phyloP scores from a whole-genome alignment of 163 green algal species.

The Scenedesmus sp. region DNA sequence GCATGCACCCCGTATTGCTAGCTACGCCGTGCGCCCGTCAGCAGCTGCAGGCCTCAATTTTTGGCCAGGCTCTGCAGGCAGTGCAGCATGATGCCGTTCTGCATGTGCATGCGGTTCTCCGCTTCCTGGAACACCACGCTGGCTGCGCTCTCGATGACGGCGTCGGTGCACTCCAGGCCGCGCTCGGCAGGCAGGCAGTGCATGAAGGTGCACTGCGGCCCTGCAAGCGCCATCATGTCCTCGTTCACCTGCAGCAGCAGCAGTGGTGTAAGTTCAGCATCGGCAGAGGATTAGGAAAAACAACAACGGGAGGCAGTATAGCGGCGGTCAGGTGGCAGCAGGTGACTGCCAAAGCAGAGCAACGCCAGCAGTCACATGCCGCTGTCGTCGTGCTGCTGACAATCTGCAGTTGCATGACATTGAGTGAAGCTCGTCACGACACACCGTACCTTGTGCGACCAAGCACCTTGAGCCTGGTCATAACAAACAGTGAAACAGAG shows the following conservation, averaged over 20 bases:
- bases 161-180: constrained; percentile 95
- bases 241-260: constrained; percentile 85
- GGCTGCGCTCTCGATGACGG: constrained; percentile 92
- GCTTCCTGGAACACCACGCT: constrained; percentile 89
- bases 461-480: too few relatives aligned
- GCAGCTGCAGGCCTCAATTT: background rate
- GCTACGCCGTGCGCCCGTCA: background rate
- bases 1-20: too few relatives aligned
- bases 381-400: too few relatives aligned
- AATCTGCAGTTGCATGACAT: too few relatives aligned
- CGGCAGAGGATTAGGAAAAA: background rate
- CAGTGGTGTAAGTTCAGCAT: background rate
- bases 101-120: constrained; percentile 99
- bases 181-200: constrained; percentile 98
- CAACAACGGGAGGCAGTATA: background rate
- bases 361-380: too few relatives aligned
- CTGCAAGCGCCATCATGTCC: constrained; percentile 91
- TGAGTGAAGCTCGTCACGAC: too few relatives aligned
- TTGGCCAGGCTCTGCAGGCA: constrained; percentile 55
- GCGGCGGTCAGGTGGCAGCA: too few relatives aligned
- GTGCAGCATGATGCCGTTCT: constrained; percentile 98
- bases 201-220: constrained; percentile 94
- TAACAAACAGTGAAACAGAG: background rate
- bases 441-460: too few relatives aligned
- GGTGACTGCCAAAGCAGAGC: too few relatives aligned